A percentile compares a stretch with the other conserved stretches of the same genome.
phyloP scores from a whole-genome alignment of 768 basidiomycete species.

The Podaxis sp. region DNA sequence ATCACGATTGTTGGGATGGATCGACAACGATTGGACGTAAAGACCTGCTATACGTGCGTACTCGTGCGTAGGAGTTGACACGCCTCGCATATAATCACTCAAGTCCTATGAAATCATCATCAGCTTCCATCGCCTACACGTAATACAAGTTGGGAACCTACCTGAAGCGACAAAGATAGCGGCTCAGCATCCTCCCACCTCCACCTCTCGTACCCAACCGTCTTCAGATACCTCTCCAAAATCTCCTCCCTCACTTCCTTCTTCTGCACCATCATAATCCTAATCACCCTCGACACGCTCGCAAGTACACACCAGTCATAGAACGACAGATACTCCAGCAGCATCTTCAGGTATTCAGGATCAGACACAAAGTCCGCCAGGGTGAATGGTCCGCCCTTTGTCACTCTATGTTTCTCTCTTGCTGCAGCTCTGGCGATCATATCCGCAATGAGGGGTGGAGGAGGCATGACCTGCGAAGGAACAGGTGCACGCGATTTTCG shows the following conservation, averaged over 20 bases:
- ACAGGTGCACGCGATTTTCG: background rate
- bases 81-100: conserved; percentile 76
- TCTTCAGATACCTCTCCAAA: conserved; percentile 65
- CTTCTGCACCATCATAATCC: conserved; percentile 47
- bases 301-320: conserved; percentile 69
- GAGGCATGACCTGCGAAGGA: conserved; percentile 10
- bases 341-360: conserved; percentile 46
- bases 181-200: conserved; percentile 58
- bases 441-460: background rate
- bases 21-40: conserved; percentile 51
- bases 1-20: conserved; percentile 44
- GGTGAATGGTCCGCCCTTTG: conserved; percentile 37
- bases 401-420: background rate
- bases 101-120: conserved; percentile 56
- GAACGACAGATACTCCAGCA: conserved; percentile 69
- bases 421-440: background rate
- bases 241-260: conserved; percentile 59
- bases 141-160: conserved; percentile 28
- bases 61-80: conserved; percentile 73
- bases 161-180: conserved; percentile 61
- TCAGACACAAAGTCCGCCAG: conserved; percentile 57
- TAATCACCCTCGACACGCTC: conserved; percentile 54
- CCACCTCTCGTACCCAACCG: conserved; percentile 78
- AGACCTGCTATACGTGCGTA: conserved; percentile 61
- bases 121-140: conserved; percentile 1